Conservation (phyloP, 164 flowering plant species). For the Magnolia changhungtana region DNA sequence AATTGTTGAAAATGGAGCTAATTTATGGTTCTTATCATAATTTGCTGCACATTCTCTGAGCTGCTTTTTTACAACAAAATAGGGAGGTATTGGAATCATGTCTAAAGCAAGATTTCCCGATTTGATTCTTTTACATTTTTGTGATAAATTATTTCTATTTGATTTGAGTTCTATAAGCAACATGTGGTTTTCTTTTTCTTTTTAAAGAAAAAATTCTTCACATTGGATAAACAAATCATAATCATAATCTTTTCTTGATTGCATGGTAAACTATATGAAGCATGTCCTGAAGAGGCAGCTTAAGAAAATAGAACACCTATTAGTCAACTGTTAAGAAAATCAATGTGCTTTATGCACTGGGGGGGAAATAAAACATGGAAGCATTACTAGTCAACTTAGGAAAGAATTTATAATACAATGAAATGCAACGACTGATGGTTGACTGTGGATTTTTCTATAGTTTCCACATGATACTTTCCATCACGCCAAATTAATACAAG, state of each 20-base stretch:
- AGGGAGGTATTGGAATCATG: background rate
- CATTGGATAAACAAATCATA: background rate
- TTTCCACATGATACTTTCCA: no score
- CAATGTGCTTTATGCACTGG: background rate
- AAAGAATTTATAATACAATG: background rate
- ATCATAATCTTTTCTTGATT: no score
- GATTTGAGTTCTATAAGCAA: background rate
- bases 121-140: no score
- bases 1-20: slow-evolving; percentile 1
- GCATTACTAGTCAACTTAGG: background rate
- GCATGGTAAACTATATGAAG: no score
- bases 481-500: no score
- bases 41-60: background rate
- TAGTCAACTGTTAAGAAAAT: background rate
- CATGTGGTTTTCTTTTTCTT: background rate
- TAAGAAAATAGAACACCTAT: background rate
- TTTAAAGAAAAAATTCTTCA: background rate
- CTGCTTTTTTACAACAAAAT: background rate
- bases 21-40: background rate
- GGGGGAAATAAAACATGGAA: background rate
- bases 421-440: no score
- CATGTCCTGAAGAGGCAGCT: background rate
- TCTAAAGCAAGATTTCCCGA: background rate
- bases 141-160: background rate
- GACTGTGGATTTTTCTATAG: no score